These are phyloP conservation scores for Periconia sp. DNA, from an alignment of 2,329 filamentous ascomycete genomes.

Conservation along the genomic window DNA sequence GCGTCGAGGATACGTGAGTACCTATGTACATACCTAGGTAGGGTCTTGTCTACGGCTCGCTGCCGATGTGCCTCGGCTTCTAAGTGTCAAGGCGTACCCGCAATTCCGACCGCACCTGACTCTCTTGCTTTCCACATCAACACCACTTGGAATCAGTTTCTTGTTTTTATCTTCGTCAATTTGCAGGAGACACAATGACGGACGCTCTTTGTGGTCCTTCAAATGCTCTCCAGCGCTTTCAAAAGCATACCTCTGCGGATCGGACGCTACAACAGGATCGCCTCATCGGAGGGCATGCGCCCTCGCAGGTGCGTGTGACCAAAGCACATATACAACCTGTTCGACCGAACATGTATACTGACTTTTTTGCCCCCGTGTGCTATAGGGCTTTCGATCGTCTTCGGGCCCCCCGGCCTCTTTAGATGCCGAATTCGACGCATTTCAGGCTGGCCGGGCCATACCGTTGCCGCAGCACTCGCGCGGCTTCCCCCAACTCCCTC, in stretches of 20 bases:
- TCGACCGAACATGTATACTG: constrained; percentile 1
- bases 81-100: neutral
- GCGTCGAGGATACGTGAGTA: too few species aligned
- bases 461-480: constrained; percentile 42
- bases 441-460: constrained; percentile 56
- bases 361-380: constrained; percentile 8
- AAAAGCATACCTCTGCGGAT: constrained; percentile 69
- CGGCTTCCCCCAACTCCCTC: constrained; percentile 33
- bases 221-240: constrained; percentile 72
- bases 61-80: neutral
- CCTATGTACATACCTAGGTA: too few species aligned
- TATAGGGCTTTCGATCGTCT: constrained; percentile 63
- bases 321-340: neutral
- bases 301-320: constrained; percentile 53
- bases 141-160: neutral
- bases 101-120: neutral
- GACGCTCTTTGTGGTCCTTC: constrained; percentile 74
- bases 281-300: constrained; percentile 56
- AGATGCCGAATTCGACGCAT: constrained; percentile 70
- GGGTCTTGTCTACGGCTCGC: too few species aligned
- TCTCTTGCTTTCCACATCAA: neutral
- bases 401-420: constrained; percentile 57
- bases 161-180: neutral
- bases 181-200: constrained; percentile 51
- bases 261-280: constrained; percentile 74